A percentile compares a stretch with the other conserved stretches of the same genome.
Conservation (phyloP, 805 yeast species). For the Vanderwaltozyma tropicalis region DNA sequence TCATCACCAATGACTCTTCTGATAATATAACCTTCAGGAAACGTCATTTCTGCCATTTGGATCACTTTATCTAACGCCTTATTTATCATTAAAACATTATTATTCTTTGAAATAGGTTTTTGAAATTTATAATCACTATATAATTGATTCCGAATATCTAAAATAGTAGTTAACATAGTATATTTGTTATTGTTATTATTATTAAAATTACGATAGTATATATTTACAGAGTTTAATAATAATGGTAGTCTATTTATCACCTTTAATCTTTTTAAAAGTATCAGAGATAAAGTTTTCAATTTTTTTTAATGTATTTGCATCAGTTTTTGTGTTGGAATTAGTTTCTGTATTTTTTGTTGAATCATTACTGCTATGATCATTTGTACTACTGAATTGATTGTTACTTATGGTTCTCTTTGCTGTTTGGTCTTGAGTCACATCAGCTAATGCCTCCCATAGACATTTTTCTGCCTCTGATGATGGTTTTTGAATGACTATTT, state of each 20-base stretch:
- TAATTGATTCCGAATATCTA: too few species aligned
- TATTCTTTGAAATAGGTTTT: too few species aligned
- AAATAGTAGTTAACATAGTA: too few species aligned
- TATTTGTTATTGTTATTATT: too few species aligned
- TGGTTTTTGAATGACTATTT: slow-evolving; percentile 64
- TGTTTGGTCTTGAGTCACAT: slow-evolving; percentile 65
- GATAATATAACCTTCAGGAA: slow-evolving; percentile 47
- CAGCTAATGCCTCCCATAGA: slow-evolving; percentile 88
- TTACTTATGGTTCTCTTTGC: slow-evolving; percentile 50
- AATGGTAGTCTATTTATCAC: slow-evolving; percentile 11
- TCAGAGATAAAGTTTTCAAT: slow-evolving; percentile 49
- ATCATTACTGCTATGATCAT: slow-evolving; percentile 1
- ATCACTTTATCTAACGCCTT: too few species aligned
- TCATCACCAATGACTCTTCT: slow-evolving; percentile 50
- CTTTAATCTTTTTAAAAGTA: slow-evolving; percentile 42
- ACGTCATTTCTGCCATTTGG: not conserved
- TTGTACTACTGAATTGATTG: not conserved
- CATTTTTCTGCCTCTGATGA: slow-evolving; percentile 78
- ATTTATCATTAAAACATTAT: too few species aligned
- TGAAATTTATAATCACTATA: too few species aligned
- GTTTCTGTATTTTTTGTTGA: slow-evolving; percentile 1
- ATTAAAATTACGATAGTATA: too few species aligned
- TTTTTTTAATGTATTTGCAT: slow-evolving; percentile 34
- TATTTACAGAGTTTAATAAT: too few species aligned
- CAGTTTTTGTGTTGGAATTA: slow-evolving; percentile 15